Evolutionary conservation across 2,329 filamentous ascomycete species (phyloP), one percentile per base, ranked within the genome.

Genomic region (Elsinoe batatas): DNA sequence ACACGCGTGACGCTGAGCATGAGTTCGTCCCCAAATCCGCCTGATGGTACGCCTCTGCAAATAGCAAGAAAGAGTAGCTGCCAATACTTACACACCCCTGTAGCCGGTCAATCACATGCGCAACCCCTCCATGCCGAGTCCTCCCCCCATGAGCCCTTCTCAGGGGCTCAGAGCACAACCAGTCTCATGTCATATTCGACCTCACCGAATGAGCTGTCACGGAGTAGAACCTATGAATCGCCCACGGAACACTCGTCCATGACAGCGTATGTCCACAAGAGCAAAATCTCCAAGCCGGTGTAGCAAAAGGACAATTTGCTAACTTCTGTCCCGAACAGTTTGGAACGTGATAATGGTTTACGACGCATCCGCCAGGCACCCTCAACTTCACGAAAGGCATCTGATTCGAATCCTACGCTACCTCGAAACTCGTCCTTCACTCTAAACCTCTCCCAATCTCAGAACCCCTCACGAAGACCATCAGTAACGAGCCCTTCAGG

Each of bases 331-430:
- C 5, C 35, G 26, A 40, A 43, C 38, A 55, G 53, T n/a, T 47
- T 64, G 40, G 65, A 69, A 57, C 64, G 65, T 38, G 65, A 68
- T 44, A 69, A 65, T 91, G 71, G 93, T 62, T 79, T 98, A 66
- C 86, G 91, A 68, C 87, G 93, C 65, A 98, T 98, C 70, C 87
- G 93, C 69, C 91, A 96, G 71, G 83, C 90, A 66, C 84, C 85
- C 57, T 84, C 85, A 57, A 77, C 85, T 56, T 32, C 30, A 22
- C 53, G 53, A 18, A 55, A 55, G 46, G 53, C 53, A 37, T 55
- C 53, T 55, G 53, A 55, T 44, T 78, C 79, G 46, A 74, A 79
- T 56, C 85, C 84, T 38, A 79, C 77, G 61, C 71, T 87, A 88
- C 66, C 95, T 94, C 69, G 87, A 88, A 53, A 60, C 17, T 85